Conservation (phyloP, 1,139 yeast genomes). For the Tardiomyces depauwii region DNA sequence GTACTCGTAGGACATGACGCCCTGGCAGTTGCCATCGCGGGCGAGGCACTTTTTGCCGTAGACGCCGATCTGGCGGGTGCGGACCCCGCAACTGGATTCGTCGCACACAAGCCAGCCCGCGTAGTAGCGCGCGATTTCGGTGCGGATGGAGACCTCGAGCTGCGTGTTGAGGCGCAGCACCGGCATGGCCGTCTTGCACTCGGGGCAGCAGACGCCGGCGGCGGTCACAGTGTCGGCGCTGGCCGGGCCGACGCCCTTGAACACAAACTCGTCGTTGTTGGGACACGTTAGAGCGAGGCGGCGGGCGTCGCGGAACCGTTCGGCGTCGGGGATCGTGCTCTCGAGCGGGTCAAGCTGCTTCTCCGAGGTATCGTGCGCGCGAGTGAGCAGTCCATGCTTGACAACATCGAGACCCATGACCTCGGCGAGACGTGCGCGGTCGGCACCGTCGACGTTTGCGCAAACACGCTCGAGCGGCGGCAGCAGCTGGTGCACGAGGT, state of each 20-base stretch:
- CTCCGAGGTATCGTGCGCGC: conserved; percentile 22
- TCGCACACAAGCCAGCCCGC: conserved; percentile 81
- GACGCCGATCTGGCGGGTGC: conserved; percentile 79
- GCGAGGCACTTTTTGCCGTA: conserved; percentile 83
- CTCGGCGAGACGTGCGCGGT: conserved; percentile 64
- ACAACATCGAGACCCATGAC: conserved; percentile 68
- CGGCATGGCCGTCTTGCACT: conserved; percentile 44
- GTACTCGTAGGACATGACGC: conserved; percentile 70
- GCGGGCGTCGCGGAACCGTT: conserved; percentile 62
- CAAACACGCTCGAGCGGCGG: conserved; percentile 87
- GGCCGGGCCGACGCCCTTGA: conserved; percentile 51
- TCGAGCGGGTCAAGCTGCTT: conserved; percentile 59
- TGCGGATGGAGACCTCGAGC: conserved; percentile 58
- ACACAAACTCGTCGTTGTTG: conserved; percentile 41
- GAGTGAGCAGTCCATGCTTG: conserved; percentile 25
- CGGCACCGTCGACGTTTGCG: conserved; percentile 80
- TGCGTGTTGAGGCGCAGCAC: conserved; percentile 54
- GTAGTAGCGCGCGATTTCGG: conserved; percentile 65
- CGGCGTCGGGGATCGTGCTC: conserved; percentile 68
- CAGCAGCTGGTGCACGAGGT: conserved; percentile 77
- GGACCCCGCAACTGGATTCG: conserved; percentile 69
- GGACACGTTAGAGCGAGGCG: conserved; percentile 48
- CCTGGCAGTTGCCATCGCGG: conserved; percentile 60
- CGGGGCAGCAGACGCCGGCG: conserved; percentile 60
- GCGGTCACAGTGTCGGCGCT: conserved; percentile 39